Base-by-base conservation (phyloP, 2,329 filamentous ascomycete genomes). In the Penicillium verrucosum region DNA sequence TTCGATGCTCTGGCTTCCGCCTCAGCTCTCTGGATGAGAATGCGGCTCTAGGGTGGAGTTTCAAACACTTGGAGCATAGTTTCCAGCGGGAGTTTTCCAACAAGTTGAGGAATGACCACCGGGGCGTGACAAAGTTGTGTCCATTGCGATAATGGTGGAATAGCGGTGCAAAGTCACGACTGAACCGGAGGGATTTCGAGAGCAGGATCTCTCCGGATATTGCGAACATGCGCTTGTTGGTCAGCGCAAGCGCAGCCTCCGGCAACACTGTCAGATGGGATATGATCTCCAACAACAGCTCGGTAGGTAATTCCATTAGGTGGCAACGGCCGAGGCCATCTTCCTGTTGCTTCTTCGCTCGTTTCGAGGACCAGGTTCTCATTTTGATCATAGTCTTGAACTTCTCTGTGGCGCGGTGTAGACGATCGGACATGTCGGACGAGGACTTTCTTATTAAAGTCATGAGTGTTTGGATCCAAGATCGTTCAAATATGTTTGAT, bases 111-210 rank as follows among this genome's bases (percentile, higher is more conserved):
- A 75, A 65, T 43, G 73, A 67, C 73, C 73, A 75, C 14, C 73
- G 66, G 12, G 70, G 64, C 6, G 70, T 72, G 38, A 64, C 65
- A 49, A 73, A 73, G 54, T 67, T 75, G 51, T 74, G 71, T 40
- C 64, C 66, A 46, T 72, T 72, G 30, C 68, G 68, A 46, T 75
- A 75, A 51, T 75, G 73, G 56, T 74, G 72, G 47, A 75, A 74
- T 8, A 75, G 60, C 5, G 72, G 73, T 16, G 73, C 72, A 59
- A 75, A 75, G 40, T 75, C 73, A 42, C 70, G 70, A 59, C 50
- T 61, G 56, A 75, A 75, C n/a, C 64, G 70, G 37, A 75, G 66
- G 21, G 67, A 67, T 57, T 73, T 68, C 1, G 69, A 70, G 14
- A 60, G 52, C 27, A 75, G 56, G 18, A 70, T 68, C 18, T 64